A percentile compares a stretch with the other conserved stretches of the same genome.
Evolutionary conservation across 2,329 filamentous ascomycete genomes (phyloP).

Genomic region (Cryoendolithus antarcticus): DNA sequence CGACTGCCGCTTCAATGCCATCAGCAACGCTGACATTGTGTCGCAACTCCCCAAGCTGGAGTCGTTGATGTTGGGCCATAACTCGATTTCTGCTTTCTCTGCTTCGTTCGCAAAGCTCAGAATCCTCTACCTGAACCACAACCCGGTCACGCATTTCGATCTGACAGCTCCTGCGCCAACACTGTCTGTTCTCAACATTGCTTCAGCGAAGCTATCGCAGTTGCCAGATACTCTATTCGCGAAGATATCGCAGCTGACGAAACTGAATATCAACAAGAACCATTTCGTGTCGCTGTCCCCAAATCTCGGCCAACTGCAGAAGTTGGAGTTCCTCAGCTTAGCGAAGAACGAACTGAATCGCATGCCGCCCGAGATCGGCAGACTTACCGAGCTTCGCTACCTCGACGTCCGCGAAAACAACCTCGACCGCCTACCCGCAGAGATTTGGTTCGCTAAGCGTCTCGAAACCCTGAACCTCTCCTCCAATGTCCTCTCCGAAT

Average conservation of each 20-base stretch:
- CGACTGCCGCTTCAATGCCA: conserved; percentile 85
- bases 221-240: conserved; percentile 78
- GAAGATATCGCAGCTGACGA: conserved; percentile 75
- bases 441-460: conserved; percentile 91
- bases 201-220: conserved; percentile 79
- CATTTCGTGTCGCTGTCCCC: conserved; percentile 84
- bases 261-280: conserved; percentile 83
- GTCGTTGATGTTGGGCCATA: conserved; percentile 81
- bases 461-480: conserved; percentile 89
- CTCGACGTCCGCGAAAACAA: conserved; percentile 92
- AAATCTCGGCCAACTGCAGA: conserved; percentile 71
- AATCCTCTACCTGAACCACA: conserved; percentile 80
- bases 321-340: conserved; percentile 84
- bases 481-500: conserved; percentile 81
- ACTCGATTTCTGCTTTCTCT: conserved; percentile 78
- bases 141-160: conserved; percentile 88
- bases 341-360: conserved; percentile 80
- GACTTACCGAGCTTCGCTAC: conserved; percentile 68
- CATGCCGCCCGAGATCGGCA: conserved; percentile 78
- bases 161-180: conserved; percentile 65
- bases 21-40: conserved; percentile 79
- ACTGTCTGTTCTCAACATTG: conserved; percentile 75
- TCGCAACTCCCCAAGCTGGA: conserved; percentile 76
- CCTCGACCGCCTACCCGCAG: conserved; percentile 71
- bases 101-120: conserved; percentile 78